Base-by-base conservation (phyloP, 2,329 filamentous ascomycete species). In the Colletotrichum acutatum region DNA sequence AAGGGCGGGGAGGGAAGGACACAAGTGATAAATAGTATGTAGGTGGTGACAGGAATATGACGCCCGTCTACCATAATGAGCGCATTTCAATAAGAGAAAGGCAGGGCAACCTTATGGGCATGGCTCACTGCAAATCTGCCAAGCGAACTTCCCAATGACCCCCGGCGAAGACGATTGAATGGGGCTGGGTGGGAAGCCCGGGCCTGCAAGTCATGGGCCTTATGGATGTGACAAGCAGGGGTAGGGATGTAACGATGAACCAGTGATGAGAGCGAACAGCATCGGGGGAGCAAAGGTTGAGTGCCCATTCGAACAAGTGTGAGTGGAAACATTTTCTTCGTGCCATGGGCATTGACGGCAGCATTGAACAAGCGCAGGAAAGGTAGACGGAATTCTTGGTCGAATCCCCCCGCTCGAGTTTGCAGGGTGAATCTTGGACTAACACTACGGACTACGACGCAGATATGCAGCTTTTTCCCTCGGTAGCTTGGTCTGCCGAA, bases 341-440 rank as follows among this genome's bases (percentile, higher is more conserved):
- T 34, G 19, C 42, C 8, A n/a, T 22, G 42, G 19, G 42, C 42
- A 49, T 49, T 49, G 42, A 49, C 42, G 42, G 42, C 11, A 49
- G 42, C 42, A 49, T 49, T 5, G 11, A 19, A 26, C 22, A 16
- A 28, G 22, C 54, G 66, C 67, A 16, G 16, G n/a, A 65, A 65
- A 37, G 11, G 67, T 19, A 49, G 42, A 22, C 2, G 14, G 22
- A 54, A 42, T 70, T 52, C 66, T 70, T 66, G 66, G 66, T 60
- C 66, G 56, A 49, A 61, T 64, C 32, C 54, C 34, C 70, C 66
- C 60, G 53, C 54, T 11, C 19, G 8, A 49, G n/a, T 56, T 56
- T 52, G 28, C 71, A 66, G 57, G 66, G 60, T 56, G 62, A 59
- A 72, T 70, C 24, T 72, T 64, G 69, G 69, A 69, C n/a, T 42